phyloP scores from a whole-genome alignment of 2,329 filamentous ascomycete species.

The Bipolaris victoriae region DNA sequence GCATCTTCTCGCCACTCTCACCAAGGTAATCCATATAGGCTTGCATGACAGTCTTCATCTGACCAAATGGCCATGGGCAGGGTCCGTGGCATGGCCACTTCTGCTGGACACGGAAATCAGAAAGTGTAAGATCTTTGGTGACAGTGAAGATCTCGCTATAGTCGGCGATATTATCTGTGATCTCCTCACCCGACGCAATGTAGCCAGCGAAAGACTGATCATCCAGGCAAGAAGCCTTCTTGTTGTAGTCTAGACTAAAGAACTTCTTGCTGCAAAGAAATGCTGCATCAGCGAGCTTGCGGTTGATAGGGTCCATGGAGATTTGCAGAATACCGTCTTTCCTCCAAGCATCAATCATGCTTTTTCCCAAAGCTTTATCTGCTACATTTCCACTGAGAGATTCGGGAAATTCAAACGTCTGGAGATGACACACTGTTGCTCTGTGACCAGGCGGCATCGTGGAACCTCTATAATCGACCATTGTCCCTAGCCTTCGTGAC shows the following conservation, averaged over 20 bases:
- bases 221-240: constrained; percentile 56
- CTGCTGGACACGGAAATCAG: constrained; percentile 50
- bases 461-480: not conserved
- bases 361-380: constrained; percentile 14
- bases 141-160: constrained; percentile 62
- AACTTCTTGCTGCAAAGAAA: constrained; percentile 17
- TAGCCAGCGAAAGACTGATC: constrained; percentile 57
- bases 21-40: constrained; percentile 53
- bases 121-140: constrained; percentile 54
- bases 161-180: constrained; percentile 54
- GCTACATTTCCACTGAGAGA: constrained; percentile 8
- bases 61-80: constrained; percentile 56
- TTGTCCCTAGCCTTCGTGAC: not conserved
- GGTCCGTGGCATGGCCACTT: constrained; percentile 60
- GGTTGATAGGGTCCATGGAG: constrained; percentile 17
- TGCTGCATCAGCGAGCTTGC: constrained; percentile 14
- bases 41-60: constrained; percentile 51
- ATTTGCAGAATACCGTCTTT: constrained; percentile 15
- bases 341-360: constrained; percentile 18
- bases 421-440: constrained; percentile 8
- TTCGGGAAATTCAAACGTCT: constrained; percentile 14
- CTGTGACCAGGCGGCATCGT: constrained; percentile 13
- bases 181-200: constrained; percentile 56
- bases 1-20: constrained; percentile 53
- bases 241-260: constrained; percentile 6